Base-by-base conservation (phyloP, 2,329 filamentous ascomycete genomes). In the Aspergillus ochraceus region DNA sequence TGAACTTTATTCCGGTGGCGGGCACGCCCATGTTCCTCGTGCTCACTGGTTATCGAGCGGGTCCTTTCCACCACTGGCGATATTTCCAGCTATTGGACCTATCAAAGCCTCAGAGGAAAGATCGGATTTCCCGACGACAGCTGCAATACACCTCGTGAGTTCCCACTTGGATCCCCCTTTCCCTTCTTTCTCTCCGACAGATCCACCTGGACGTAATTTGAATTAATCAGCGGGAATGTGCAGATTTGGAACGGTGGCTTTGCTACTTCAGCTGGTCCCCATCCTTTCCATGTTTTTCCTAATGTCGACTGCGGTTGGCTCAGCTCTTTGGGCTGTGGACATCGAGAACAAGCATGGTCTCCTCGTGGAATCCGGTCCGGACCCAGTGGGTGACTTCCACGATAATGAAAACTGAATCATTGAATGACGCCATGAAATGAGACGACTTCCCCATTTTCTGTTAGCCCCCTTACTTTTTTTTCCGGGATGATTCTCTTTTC, bases 221-320 rank as follows among this genome's bases (percentile, higher is more conserved):
- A 53, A 39, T 26, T 50, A 29, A 55, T 52, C 58, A 61, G 57
- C 59, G 42, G 49, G 39, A 11, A 39, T 24, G 14, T 9, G 17
- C 59, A 86, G 84, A 71, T 97, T 98, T 71, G 95, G 95, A 17
- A 91, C 90, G 0, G 83, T 95, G 4, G 91, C 92, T 53, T 86
- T 97, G 79, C 74, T 92, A 6, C 77, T 98, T 29, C 91, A 97
- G 77, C 83, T 98, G n/a, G 83, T 97, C 9, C 95, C 95, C 1
- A 83, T 94, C 12, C 77, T 97, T 52, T 96, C 90, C n/a, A 96
- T 99, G 83, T 88, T 98, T 72, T 97, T 98, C 74, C 82, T 98
- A 45, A 79, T 99, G 65, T 97, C 94, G 0, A 92, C 90, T 3
- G 90, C 93, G 1, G 86, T 88, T 20, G 95, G 94, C 2, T 89